phyloP scores from a whole-genome alignment of 2,329 filamentous ascomycete genomes.

The Daldinia sp. region DNA sequence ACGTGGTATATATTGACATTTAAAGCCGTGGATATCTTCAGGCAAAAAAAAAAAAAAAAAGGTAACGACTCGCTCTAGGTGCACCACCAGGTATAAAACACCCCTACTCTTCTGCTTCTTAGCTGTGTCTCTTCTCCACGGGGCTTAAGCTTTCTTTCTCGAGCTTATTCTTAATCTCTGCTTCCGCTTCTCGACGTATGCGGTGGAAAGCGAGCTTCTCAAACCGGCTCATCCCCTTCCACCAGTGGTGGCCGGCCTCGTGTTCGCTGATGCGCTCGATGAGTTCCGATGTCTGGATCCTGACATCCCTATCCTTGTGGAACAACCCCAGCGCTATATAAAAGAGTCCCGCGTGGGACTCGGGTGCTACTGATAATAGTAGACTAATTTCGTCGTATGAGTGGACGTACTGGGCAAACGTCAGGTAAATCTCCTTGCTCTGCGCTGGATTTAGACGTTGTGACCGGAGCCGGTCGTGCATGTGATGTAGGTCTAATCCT shows the following conservation, averaged over 20 bases:
- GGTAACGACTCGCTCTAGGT: not conserved
- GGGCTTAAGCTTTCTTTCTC: conserved; percentile 55
- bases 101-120: conserved; percentile 23
- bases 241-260: conserved; percentile 93
- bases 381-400: conserved; percentile 88
- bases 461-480: conserved; percentile 88
- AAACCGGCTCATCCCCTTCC: conserved; percentile 84
- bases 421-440: conserved; percentile 84
- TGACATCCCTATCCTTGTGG: conserved; percentile 83
- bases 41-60: conserved; percentile 26
- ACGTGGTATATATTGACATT: conserved; percentile 35
- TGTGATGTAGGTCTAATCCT: conserved; percentile 86
- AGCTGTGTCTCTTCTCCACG: conserved; percentile 60
- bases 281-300: conserved; percentile 78
- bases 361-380: conserved; percentile 81
- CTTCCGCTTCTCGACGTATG: conserved; percentile 72
- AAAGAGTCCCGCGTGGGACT: conserved; percentile 87
- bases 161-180: conserved; percentile 57
- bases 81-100: conserved; percentile 9
- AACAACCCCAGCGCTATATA: conserved; percentile 91
- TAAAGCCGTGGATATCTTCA: conserved; percentile 34
- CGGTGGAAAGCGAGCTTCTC: conserved; percentile 86
- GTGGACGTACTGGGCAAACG: conserved; percentile 77
- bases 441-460: conserved; percentile 79
- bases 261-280: conserved; percentile 85